Percentiles rank a stretch among this genome's conserved stretches.
These are phyloP conservation scores for Fusarium devonianum DNA, from an alignment of 2,329 filamentous ascomycete species.

Conservation along the genomic window DNA sequence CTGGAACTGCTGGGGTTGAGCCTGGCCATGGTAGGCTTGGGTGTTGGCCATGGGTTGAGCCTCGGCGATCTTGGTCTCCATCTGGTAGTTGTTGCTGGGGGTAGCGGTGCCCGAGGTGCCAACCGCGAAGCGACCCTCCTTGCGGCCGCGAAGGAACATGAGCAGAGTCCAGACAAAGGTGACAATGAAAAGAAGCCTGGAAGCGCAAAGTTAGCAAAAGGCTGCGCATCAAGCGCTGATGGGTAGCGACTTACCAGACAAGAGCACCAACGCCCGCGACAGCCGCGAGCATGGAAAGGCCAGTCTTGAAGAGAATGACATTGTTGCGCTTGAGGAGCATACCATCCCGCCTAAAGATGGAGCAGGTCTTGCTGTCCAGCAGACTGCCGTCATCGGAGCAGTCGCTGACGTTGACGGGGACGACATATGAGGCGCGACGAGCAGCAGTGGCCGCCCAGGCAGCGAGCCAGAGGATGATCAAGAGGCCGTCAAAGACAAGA, in stretches of 20 bases:
- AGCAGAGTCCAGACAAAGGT: constrained; percentile 48
- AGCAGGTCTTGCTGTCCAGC: constrained; percentile 50
- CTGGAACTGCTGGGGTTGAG: constrained; percentile 20
- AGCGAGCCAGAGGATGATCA: constrained; percentile 58
- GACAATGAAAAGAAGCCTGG: constrained; percentile 50
- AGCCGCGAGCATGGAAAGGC: constrained; percentile 48
- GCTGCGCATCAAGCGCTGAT: not conserved
- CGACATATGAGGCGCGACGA: constrained; percentile 48
- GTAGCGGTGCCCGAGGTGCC: constrained; percentile 12
- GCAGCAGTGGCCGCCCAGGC: constrained; percentile 52
- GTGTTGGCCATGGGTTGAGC: constrained; percentile 29
- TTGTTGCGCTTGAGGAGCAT: constrained; percentile 25
- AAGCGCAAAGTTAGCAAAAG: not conserved
- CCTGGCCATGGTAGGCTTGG: constrained; percentile 33
- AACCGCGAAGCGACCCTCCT: constrained; percentile 47
- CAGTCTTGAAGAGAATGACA: constrained; percentile 48
- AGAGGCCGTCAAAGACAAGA: constrained; percentile 52
- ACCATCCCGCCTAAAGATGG: constrained; percentile 31
- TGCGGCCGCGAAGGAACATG: constrained; percentile 48
- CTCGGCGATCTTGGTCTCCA: constrained; percentile 46
- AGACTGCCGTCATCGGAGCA: constrained; percentile 50
- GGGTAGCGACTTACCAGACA: constrained; percentile 46
- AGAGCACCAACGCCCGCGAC: constrained; percentile 55
- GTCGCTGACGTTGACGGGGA: constrained; percentile 41
- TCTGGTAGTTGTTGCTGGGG: constrained; percentile 42